Evolutionary conservation across 768 basidiomycete genomes (phyloP).

Genomic region (Russula foetens): DNA sequence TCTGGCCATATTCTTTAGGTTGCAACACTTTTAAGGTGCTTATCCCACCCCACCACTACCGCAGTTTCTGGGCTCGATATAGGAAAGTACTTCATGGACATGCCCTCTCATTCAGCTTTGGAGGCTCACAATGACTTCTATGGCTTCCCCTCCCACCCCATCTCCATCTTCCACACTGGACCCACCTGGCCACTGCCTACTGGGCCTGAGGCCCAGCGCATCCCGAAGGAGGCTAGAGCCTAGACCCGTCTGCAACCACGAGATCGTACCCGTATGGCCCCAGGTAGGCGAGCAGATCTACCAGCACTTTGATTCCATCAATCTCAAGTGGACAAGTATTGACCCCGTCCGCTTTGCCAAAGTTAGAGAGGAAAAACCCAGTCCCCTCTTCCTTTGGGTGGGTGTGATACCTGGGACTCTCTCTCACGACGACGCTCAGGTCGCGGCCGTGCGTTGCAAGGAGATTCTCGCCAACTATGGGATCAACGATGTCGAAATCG

Average conservation of each 20-base stretch:
- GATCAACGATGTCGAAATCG: background rate
- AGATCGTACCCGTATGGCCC: background rate
- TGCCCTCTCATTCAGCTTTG: too few species aligned
- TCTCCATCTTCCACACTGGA: too few species aligned
- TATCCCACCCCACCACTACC: too few species aligned
- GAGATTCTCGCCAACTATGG: background rate
- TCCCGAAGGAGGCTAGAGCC: constrained; percentile 13
- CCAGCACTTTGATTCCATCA: background rate
- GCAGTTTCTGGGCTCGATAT: too few species aligned
- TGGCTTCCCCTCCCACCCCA: too few species aligned
- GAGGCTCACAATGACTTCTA: too few species aligned
- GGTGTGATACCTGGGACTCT: background rate
- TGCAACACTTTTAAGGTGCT: too few species aligned
- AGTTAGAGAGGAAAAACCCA: background rate
- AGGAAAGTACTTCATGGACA: too few species aligned
- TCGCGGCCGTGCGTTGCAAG: background rate
- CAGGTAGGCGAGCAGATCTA: background rate
- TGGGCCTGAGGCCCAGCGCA: background rate
- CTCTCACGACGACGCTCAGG: background rate
- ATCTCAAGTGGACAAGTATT: background rate
- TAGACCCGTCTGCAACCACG: background rate
- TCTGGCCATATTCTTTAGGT: too few species aligned
- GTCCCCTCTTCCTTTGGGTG: background rate
- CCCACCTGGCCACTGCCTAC: background rate
- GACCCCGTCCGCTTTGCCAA: background rate